A percentile compares a stretch with the other conserved stretches of the same genome.
Evolutionary conservation across 1,284 basidiomycete species (phyloP).

Genomic region (Ganoderma leucocontextum): DNA sequence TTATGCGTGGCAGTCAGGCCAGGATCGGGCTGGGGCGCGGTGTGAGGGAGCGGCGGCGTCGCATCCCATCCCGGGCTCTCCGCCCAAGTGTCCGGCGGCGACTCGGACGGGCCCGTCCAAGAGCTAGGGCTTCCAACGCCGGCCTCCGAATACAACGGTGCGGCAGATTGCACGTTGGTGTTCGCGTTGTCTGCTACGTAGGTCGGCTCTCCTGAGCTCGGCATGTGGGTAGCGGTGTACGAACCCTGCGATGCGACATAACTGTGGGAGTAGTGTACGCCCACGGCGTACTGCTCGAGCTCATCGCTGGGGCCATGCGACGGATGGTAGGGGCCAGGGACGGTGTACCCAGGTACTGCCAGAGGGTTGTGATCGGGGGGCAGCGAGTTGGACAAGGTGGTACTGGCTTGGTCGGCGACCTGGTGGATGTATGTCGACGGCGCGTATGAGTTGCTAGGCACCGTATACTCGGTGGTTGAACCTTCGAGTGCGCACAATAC

Average conservation of each 20-base stretch:
- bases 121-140: neutral
- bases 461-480: neutral
- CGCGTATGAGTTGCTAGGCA: neutral
- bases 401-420: neutral
- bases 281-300: neutral
- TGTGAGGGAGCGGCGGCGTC: neutral
- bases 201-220: neutral
- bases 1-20: neutral
- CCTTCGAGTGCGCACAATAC: no score
- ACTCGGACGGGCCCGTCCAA: neutral
- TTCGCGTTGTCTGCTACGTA: neutral
- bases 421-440: neutral
- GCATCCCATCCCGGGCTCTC: neutral
- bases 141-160: neutral
- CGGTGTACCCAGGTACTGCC: no score
- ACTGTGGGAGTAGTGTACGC: neutral
- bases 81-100: neutral
- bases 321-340: neutral
- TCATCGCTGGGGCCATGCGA: neutral
- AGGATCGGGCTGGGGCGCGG: neutral
- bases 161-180: neutral
- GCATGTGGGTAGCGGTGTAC: no score
- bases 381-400: no score
- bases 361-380: no score
- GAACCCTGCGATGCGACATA: neutral